phyloP scores from a whole-genome alignment of 116 monocot genomes.

The Zostera marina region DNA sequence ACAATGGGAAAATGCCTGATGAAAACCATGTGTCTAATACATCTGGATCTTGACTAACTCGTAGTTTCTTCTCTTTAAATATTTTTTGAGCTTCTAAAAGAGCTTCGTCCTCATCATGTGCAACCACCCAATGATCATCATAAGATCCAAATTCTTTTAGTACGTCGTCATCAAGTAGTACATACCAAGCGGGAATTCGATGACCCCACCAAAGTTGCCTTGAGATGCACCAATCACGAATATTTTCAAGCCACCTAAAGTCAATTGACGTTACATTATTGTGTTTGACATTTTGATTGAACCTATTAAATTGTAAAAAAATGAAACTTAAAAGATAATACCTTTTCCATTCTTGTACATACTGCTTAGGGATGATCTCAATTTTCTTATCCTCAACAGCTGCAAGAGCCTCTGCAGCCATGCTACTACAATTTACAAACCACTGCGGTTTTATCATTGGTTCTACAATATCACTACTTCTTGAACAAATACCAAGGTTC shows the following conservation, averaged over 20 bases:
- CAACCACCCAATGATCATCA: constrained; percentile 90
- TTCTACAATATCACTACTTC: constrained; percentile 86
- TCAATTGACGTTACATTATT: background rate
- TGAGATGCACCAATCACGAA: constrained; percentile 98
- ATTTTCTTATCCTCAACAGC: constrained; percentile 68
- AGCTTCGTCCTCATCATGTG: constrained; percentile 68
- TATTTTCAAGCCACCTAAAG: constrained; percentile 77
- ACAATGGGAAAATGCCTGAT: constrained; percentile 80
- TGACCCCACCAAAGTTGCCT: constrained; percentile 99
- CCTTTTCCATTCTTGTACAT: constrained; percentile 84
- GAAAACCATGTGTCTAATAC: constrained; percentile 99
- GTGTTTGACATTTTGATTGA: background rate
- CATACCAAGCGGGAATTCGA: constrained; percentile 92
- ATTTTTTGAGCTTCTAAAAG: constrained; percentile 26
- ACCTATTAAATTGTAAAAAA: background rate
- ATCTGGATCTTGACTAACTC: constrained; percentile 79
- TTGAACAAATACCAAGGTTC: constrained; percentile 85
- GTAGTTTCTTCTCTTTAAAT: constrained; percentile 52
- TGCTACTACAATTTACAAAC: constrained; percentile 72
- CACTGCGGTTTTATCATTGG: constrained; percentile 95
- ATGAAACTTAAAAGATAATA: constrained; percentile 8
- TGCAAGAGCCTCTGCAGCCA: constrained; percentile 77
- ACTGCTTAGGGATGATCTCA: constrained; percentile 87
- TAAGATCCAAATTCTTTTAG: constrained; percentile 60
- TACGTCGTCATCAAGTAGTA: constrained; percentile 54